Evolutionary conservation across 306 rosid genomes (phyloP), one percentile per base, ranked within the genome.

Genomic region (Hippophae gyantsensis): DNA sequence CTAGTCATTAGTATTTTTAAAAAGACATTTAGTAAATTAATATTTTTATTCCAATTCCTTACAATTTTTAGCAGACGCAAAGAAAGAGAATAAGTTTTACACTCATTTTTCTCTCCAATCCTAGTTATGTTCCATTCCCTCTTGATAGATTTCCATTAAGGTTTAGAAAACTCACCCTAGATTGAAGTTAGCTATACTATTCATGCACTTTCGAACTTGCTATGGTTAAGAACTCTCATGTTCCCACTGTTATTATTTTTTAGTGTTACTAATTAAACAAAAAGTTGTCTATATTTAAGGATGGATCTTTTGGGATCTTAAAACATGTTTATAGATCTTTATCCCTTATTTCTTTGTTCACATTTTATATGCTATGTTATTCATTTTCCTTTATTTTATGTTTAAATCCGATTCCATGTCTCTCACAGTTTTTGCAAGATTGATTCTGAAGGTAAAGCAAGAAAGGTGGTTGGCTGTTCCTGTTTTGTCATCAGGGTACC

Each of bases 401-500:
- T 18, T 18, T 18, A 18, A 18, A 18, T 18, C 23, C 23, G 23
- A 18, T 68, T 25, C 51, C 6, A 6, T 77, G 12, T 65, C 8
- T 51, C 14, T 52, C 60, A 51, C 81, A 87, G 95, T 72, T 87
- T 18, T 66, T 87, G 95, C 61, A 87, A 87, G 76, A 79, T 84
- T 41, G 95, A 87, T 51, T 81, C 92, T 0, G 95, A 87, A 72
- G 95, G 95, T 18, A 87, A 87, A 67, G 95, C 95, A 6, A 81
- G 81, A 56, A 77, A 77, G 74, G 78, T 77, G n/a, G 74, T 77
- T 41, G 78, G 81, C 27, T 77, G 78, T 77, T 77, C 90, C 10
- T 87, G 92, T 9, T 84, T 87, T 18, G 93, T 87, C 65, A 89
- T 87, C 49, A 80, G 82, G 95, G 95, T 87, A 84, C 52, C 54